Conservation (phyloP, 1,284 basidiomycete species). For the Psilocybe mexicana region DNA sequence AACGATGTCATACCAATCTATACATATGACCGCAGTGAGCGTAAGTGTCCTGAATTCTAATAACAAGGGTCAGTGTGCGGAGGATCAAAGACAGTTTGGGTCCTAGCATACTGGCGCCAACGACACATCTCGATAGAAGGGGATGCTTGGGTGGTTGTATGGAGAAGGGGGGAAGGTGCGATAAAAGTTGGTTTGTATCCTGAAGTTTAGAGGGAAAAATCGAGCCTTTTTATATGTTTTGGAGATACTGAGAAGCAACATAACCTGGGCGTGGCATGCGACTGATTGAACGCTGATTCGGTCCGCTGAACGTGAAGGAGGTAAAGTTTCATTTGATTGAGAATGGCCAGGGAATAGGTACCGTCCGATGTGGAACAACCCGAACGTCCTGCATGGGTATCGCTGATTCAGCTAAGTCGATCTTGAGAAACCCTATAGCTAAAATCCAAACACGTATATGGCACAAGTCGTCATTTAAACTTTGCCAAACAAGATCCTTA, state of each 20-base stretch:
- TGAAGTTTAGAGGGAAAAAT: conserved; percentile 11
- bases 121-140: conserved; percentile 49
- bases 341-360: conserved; percentile 16
- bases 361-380: conserved; percentile 21
- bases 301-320: conserved; percentile 20
- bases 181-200: conserved; percentile 22
- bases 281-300: conserved; percentile 23
- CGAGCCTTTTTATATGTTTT: conserved; percentile 25
- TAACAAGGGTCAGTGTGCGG: conserved; percentile 14
- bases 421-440: conserved; percentile 27
- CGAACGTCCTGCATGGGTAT: conserved; percentile 15
- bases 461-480: conserved; percentile 25
- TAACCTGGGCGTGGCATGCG: conserved; percentile 17
- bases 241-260: conserved; percentile 20
- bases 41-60: conserved; percentile 58
- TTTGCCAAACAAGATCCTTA: conserved; percentile 8
- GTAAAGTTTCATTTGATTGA: conserved; percentile 15
- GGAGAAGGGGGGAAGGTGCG: conserved; percentile 8
- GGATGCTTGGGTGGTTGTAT: conserved; percentile 17
- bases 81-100: conserved; percentile 6
- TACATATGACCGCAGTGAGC: conserved; percentile 56
- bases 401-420: conserved; percentile 19
- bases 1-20: conserved; percentile 46
- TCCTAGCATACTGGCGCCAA: conserved; percentile 52
- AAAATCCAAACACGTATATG: conserved; percentile 24